Percentiles rank a stretch among this genome's conserved stretches.
Conservation (phyloP, 1,139 yeast genomes). For the Arxiozyma bovina region DNA sequence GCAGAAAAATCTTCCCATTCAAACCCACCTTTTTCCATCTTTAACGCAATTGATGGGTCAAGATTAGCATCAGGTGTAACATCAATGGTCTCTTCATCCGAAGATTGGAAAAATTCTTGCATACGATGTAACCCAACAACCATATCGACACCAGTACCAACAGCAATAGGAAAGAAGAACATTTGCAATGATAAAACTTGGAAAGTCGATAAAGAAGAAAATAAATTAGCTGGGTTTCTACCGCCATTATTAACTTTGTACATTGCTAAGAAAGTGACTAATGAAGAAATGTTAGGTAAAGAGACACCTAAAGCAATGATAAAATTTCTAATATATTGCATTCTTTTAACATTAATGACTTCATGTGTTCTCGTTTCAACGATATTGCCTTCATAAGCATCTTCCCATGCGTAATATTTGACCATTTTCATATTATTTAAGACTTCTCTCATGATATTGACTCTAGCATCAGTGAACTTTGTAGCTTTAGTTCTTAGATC, state of each 20-base stretch:
- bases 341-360: constrained; percentile 38
- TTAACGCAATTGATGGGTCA: constrained; percentile 35
- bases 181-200: constrained; percentile 64
- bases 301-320: constrained; percentile 50
- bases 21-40: constrained; percentile 47
- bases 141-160: constrained; percentile 57
- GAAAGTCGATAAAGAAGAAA: constrained; percentile 71
- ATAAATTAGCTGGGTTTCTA: constrained; percentile 61
- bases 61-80: constrained; percentile 11
- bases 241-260: constrained; percentile 43
- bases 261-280: constrained; percentile 64
- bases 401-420: constrained; percentile 54
- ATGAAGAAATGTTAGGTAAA: constrained; percentile 58
- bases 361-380: constrained; percentile 40
- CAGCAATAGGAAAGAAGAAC: constrained; percentile 55
- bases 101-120: constrained; percentile 44
- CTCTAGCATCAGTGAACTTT: constrained; percentile 43
- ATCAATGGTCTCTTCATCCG: constrained; percentile 27
- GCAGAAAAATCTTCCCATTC: constrained; percentile 53
- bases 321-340: constrained; percentile 51
- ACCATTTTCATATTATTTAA: constrained; percentile 45
- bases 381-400: constrained; percentile 43
- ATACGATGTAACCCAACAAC: constrained; percentile 53
- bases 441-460: constrained; percentile 43
- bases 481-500: constrained; percentile 39